Evolutionary conservation across 2,329 filamentous ascomycete genomes (phyloP), one percentile per base, ranked within the genome.

Genomic region (Aureobasidium sp.): DNA sequence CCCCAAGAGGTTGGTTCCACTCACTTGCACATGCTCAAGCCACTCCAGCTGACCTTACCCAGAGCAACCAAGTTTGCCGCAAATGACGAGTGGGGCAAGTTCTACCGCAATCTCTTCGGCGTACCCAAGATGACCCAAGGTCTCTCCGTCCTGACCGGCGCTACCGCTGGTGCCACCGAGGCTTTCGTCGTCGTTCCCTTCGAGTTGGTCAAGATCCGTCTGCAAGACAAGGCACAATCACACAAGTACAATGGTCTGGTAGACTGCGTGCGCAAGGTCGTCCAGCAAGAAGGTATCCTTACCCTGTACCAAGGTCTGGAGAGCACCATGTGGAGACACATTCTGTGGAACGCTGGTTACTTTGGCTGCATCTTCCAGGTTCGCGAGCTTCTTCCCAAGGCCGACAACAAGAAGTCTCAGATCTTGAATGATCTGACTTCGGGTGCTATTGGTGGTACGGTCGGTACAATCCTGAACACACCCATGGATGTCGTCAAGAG

Each of bases 321-420:
- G 80, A 93, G 89, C 65, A 99, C 94, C 62, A 80, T 97, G 79
- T 99, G 94, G 94, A 87, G 94, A 66, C 94, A 99, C 77, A 86
- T 91, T 62, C 80, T 91, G 64, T 97, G 92, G 92, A 97, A 97
- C 77, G 86, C 89, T 15, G 93, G 92, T 63, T 97, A 96, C 83
- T 99, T 99, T 75, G 94, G 94, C 71, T 95, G 91, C 78, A 99
- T 99, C 75, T 96, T 95, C 86, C 94, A 99, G 79, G 90, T 97
- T 65, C 89, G 92, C 73, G 84, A 85, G 64, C 80, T 97, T 68
- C 78, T 99, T 51, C 94, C 94, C 65, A 83, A 85, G 73, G 86
- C 88, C n/a, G 84, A 88, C 62, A 88, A 85, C 76, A 96, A 96
- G 83, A 82, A 82, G 67, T 82, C 84, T 59, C 87, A 97, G 78